phyloP scores from a whole-genome alignment of 495 filamentous ascomycete species.

The Mycothermus thermophilus region DNA sequence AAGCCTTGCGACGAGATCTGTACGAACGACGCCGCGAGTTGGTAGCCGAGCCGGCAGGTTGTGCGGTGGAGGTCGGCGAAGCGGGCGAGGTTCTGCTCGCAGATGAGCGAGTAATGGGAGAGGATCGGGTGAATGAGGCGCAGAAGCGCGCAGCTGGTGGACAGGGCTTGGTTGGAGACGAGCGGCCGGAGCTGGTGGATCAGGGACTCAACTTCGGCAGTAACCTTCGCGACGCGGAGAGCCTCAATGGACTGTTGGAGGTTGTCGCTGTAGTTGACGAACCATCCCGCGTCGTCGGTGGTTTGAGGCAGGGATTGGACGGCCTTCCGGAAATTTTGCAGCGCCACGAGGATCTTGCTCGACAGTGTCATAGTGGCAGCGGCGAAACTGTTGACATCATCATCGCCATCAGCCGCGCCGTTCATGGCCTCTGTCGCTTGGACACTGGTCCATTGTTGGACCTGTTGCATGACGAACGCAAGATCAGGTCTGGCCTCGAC shows the following conservation, averaged over 20 bases:
- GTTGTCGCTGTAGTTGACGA: slow-evolving; percentile 45
- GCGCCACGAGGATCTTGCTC: slow-evolving; percentile 52
- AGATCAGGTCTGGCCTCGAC: slow-evolving; percentile 39
- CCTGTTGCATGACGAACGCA: slow-evolving; percentile 48
- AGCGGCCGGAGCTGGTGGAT: slow-evolving; percentile 36
- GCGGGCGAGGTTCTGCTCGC: slow-evolving; percentile 34
- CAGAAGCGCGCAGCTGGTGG: slow-evolving; percentile 44
- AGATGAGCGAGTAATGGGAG: slow-evolving; percentile 53
- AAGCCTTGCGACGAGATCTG: slow-evolving; percentile 73
- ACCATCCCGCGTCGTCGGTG: slow-evolving; percentile 46
- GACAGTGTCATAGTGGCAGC: slow-evolving; percentile 45
- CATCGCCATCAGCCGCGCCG: slow-evolving; percentile 6
- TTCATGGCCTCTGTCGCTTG: slow-evolving; percentile 7
- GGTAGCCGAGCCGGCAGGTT: slow-evolving; percentile 57
- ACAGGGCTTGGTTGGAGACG: slow-evolving; percentile 25
- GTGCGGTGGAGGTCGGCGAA: slow-evolving; percentile 48
- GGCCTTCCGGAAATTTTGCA: slow-evolving; percentile 52
- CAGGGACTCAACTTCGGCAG: slow-evolving; percentile 29
- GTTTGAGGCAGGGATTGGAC: slow-evolving; percentile 30
- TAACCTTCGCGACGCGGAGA: slow-evolving; percentile 43
- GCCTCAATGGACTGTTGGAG: slow-evolving; percentile 43
- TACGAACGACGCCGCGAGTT: slow-evolving; percentile 59
- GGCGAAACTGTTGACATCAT: slow-evolving; percentile 16
- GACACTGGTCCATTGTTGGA: slow-evolving; percentile 33
- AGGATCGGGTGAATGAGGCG: slow-evolving; percentile 58